These are phyloP conservation scores for Dimargaris cristalligena DNA, from an alignment of 192 early-diverging fungal genomes.

Conservation along the genomic window DNA sequence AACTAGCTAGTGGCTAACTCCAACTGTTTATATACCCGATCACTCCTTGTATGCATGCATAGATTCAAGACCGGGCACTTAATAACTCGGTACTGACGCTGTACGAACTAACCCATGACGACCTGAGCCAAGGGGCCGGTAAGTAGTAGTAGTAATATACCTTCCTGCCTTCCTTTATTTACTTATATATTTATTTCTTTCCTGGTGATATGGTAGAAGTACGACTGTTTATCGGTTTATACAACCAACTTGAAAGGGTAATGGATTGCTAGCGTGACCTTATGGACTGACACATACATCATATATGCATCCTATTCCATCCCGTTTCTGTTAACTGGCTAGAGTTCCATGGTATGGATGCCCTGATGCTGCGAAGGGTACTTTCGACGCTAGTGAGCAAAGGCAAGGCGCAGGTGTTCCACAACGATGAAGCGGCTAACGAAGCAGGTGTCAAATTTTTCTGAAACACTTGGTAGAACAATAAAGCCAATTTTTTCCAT, in stretches of 20 bases:
- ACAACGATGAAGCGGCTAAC: constrained; percentile 34
- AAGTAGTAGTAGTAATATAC: constrained; percentile 10
- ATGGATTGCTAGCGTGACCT: background rate
- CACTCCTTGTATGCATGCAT: too few species aligned
- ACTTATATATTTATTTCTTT: background rate
- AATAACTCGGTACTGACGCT: constrained; percentile 69
- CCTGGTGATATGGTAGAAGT: background rate
- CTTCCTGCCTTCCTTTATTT: background rate
- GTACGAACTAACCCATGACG: constrained; percentile 79
- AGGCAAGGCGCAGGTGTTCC: constrained; percentile 71
- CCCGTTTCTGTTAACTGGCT: too few species aligned
- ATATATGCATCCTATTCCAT: too few species aligned
- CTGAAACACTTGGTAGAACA: constrained; percentile 13
- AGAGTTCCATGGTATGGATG: constrained; percentile 73
- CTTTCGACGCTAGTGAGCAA: constrained; percentile 66
- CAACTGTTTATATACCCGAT: too few species aligned
- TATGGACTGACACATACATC: too few species aligned
- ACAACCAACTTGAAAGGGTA: background rate
- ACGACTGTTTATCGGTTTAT: background rate
- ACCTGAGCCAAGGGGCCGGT: constrained; percentile 59
- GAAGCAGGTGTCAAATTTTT: constrained; percentile 85
- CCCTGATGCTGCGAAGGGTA: constrained; percentile 47
- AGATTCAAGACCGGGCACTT: constrained; percentile 51
- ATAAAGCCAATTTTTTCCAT: too few species aligned
- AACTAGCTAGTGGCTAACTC: too few species aligned